phyloP scores from a whole-genome alignment of 768 basidiomycete genomes.

The Amanita pallidorosea region DNA sequence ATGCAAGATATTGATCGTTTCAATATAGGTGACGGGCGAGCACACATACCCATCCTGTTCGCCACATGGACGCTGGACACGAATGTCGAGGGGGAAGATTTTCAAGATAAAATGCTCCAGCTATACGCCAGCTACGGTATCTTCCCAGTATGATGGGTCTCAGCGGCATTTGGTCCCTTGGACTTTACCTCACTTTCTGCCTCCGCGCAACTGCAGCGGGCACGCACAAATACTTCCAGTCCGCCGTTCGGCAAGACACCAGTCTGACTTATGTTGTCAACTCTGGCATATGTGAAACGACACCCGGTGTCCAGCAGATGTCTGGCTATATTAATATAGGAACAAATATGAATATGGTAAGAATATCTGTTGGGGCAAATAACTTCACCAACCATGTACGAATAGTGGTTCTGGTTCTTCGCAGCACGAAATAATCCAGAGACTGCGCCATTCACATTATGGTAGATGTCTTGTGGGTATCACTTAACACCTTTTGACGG shows the following conservation, averaged over 20 bases:
- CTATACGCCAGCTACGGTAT: background rate
- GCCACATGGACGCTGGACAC: background rate
- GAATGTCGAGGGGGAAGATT: background rate
- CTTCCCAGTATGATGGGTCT: background rate
- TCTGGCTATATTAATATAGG: conserved; percentile 56
- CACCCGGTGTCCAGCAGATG: conserved; percentile 45
- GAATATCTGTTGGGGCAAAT: background rate
- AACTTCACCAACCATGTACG: background rate
- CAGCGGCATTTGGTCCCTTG: background rate
- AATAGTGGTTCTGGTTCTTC: conserved; percentile 69
- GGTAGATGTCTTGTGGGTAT: conserved; percentile 22
- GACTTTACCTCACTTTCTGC: background rate
- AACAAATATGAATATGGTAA: conserved; percentile 47
- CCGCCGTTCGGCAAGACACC: conserved; percentile 14
- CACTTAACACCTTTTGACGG: background rate
- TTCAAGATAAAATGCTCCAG: background rate
- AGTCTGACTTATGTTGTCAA: conserved; percentile 39
- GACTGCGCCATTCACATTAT: conserved; percentile 56
- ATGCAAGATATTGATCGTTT: background rate
- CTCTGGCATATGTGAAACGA: conserved; percentile 59
- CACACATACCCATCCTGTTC: background rate
- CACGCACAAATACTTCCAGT: conserved; percentile 10
- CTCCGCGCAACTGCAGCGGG: background rate
- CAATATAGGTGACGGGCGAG: background rate
- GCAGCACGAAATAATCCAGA: conserved; percentile 49